phyloP scores from a whole-genome alignment of 1,139 yeast species.

The Lizanozyma gosingica region DNA sequence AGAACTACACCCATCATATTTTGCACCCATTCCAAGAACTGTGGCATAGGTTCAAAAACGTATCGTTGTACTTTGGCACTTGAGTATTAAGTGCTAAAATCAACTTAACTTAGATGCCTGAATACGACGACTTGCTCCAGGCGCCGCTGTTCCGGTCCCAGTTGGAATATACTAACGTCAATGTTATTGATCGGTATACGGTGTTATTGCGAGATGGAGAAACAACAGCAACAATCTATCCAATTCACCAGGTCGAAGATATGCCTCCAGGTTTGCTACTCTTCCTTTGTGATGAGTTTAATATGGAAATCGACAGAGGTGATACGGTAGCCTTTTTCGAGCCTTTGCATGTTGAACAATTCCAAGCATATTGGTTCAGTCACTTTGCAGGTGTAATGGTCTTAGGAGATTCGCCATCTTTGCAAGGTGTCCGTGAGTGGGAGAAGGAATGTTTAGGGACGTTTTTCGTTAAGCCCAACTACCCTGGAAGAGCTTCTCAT shows the following conservation, averaged over 20 bases:
- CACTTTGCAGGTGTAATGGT: slow-evolving; percentile 84
- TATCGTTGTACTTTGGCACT: background rate
- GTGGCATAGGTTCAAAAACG: too few species aligned
- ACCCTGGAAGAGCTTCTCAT: slow-evolving; percentile 88
- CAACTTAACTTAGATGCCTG: slow-evolving; percentile 18
- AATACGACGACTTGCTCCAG: slow-evolving; percentile 27
- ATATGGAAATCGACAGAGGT: slow-evolving; percentile 86
- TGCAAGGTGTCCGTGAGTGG: slow-evolving; percentile 66
- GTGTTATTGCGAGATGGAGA: slow-evolving; percentile 80
- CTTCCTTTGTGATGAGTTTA: slow-evolving; percentile 83
- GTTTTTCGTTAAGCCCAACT: slow-evolving; percentile 76
- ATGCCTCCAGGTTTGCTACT: slow-evolving; percentile 73
- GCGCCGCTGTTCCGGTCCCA: slow-evolving; percentile 25
- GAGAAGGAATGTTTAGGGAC: slow-evolving; percentile 85
- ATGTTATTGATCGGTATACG: slow-evolving; percentile 40
- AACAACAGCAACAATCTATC: slow-evolving; percentile 87
- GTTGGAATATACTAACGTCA: slow-evolving; percentile 25
- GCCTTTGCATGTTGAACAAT: slow-evolving; percentile 61
- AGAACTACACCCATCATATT: slow-evolving; percentile 9
- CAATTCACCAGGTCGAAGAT: slow-evolving; percentile 51
- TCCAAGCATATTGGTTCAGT: slow-evolving; percentile 79
- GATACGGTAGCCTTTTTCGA: slow-evolving; percentile 83
- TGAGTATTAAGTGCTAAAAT: background rate
- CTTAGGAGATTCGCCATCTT: slow-evolving; percentile 57
- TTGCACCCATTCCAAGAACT: background rate